A percentile compares a stretch with the other conserved stretches of the same genome.
phyloP scores from a whole-genome alignment of 2,329 filamentous ascomycete genomes.

The Hortaea werneckii region DNA sequence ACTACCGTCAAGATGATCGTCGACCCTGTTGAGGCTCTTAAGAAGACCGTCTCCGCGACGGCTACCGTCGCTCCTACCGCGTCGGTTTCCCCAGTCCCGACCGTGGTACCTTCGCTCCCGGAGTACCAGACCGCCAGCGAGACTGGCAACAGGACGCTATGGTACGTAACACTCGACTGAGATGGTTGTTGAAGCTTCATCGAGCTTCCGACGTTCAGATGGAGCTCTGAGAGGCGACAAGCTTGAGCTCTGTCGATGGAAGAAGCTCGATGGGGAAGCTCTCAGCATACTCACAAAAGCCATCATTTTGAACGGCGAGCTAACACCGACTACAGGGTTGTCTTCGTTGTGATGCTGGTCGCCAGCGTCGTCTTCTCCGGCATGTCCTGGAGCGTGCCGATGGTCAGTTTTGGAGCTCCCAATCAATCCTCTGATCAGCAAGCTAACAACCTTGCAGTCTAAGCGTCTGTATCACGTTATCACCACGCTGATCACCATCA shows the following conservation, averaged over 20 bases:
- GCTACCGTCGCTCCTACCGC: slow-evolving; percentile 2
- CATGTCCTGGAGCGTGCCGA: slow-evolving; percentile 59
- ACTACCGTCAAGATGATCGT: slow-evolving; percentile 32
- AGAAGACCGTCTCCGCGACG: slow-evolving; percentile 14
- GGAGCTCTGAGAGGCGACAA: neutral
- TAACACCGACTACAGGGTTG: slow-evolving; percentile 45
- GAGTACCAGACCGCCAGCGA: slow-evolving; percentile 33
- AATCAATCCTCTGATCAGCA: slow-evolving; percentile 1
- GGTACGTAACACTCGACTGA: slow-evolving; percentile 18
- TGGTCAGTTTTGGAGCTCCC: slow-evolving; percentile 42
- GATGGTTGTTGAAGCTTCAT: neutral
- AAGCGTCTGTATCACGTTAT: slow-evolving; percentile 72
- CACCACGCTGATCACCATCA: slow-evolving; percentile 62
- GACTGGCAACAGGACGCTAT: slow-evolving; percentile 37
- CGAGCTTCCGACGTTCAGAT: slow-evolving; percentile 1
- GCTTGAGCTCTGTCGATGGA: too few relatives aligned
- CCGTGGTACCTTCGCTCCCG: slow-evolving; percentile 30
- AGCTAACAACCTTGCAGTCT: slow-evolving; percentile 38
- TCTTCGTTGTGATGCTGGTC: slow-evolving; percentile 66
- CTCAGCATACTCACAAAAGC: too few relatives aligned
- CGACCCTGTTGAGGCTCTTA: slow-evolving; percentile 35
- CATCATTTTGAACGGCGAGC: too few relatives aligned
- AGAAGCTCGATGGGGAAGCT: neutral
- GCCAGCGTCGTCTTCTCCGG: slow-evolving; percentile 59
- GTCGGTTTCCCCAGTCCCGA: slow-evolving; percentile 29